Evolutionary conservation across 768 basidiomycete species (phyloP).

Genomic region (Gloeophyllum trabeum): DNA sequence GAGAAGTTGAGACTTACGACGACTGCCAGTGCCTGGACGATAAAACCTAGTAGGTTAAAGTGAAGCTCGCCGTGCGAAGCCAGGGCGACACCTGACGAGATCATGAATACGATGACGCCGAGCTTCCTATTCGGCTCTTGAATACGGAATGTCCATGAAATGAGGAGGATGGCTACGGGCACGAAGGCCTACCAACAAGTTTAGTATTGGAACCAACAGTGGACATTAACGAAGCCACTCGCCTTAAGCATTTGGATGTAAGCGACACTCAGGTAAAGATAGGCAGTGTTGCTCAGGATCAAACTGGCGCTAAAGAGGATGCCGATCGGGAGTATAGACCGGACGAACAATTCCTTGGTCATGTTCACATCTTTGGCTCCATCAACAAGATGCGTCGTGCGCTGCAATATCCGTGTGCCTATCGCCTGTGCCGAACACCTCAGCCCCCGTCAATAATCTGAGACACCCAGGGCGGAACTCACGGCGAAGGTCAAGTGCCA

Average conservation of each 20-base stretch:
- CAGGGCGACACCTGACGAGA: constrained; percentile 81
- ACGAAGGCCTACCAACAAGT: constrained; percentile 65
- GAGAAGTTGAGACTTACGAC: constrained; percentile 36
- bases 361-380: constrained; percentile 72
- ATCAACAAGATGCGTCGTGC: constrained; percentile 74
- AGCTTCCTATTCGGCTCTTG: constrained; percentile 80
- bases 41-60: constrained; percentile 82
- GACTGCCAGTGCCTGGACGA: constrained; percentile 81
- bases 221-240: constrained; percentile 8
- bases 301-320: constrained; percentile 88
- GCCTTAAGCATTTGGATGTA: constrained; percentile 98
- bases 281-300: constrained; percentile 86
- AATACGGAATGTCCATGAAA: constrained; percentile 85
- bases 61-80: constrained; percentile 83
- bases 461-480: constrained; percentile 13
- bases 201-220: neutral
- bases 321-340: constrained; percentile 89
- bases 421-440: constrained; percentile 34
- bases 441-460: neutral
- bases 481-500: constrained; percentile 68
- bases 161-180: constrained; percentile 83
- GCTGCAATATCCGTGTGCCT: constrained; percentile 77
- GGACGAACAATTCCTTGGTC: constrained; percentile 65
- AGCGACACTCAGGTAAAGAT: constrained; percentile 81
- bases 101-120: constrained; percentile 78